Evolutionary conservation across 495 filamentous ascomycete genomes (phyloP).

Genomic region (Neurospora discreta): DNA sequence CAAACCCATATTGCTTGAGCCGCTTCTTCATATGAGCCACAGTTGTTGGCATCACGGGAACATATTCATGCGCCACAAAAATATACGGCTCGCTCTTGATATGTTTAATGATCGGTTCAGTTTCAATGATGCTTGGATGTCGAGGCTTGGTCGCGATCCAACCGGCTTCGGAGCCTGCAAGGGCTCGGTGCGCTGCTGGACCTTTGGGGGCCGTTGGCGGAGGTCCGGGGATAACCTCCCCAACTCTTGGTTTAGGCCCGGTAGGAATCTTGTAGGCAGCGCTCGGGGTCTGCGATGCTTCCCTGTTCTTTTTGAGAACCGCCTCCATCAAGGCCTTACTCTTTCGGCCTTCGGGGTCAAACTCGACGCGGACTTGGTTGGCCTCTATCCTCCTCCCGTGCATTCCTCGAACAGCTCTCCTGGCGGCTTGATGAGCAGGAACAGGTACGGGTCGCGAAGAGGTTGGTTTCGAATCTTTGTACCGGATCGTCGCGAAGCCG

Average conservation of each 20-base stretch:
- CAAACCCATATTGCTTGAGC: conserved; percentile 64
- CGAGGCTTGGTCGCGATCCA: conserved; percentile 21
- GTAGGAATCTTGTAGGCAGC: conserved; percentile 25
- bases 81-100: conserved; percentile 81
- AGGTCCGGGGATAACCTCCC: conserved; percentile 42
- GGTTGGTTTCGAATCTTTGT: conserved; percentile 56
- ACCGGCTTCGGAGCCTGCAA: conserved; percentile 1
- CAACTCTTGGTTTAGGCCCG: conserved; percentile 21
- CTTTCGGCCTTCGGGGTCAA: conserved; percentile 76
- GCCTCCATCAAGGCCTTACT: conserved; percentile 63
- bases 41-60: conserved; percentile 78
- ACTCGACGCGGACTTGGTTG: conserved; percentile 63
- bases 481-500: conserved; percentile 83
- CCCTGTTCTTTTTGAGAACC: conserved; percentile 52
- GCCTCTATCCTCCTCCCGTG: conserved; percentile 61
- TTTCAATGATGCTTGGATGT: conserved; percentile 15
- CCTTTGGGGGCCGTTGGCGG: conserved; percentile 80
- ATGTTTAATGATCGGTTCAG: conserved; percentile 45
- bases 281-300: conserved; percentile 24
- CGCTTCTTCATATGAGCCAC: conserved; percentile 79
- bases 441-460: conserved; percentile 35
- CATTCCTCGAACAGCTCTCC: conserved; percentile 59
- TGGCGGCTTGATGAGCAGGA: conserved; percentile 66
- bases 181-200: conserved; percentile 54
- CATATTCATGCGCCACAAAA: conserved; percentile 76